phyloP scores from a whole-genome alignment of 805 yeast genomes.

The Sungouiella thailandica region DNA sequence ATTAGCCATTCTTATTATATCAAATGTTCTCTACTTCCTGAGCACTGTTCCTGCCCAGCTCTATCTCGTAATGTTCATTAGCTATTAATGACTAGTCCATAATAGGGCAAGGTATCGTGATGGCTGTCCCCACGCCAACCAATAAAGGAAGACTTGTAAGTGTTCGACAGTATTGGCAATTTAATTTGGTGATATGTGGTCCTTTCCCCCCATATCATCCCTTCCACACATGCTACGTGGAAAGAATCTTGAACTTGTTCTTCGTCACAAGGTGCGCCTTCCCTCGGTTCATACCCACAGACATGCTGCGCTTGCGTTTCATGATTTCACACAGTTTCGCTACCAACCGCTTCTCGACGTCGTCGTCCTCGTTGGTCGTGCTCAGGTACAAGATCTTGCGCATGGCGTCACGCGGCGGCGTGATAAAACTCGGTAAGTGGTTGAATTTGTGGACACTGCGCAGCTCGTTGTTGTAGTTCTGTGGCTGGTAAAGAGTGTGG shows the following conservation, averaged over 20 bases:
- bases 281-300: constrained; percentile 36
- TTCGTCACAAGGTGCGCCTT: constrained; percentile 31
- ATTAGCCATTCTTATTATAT: no score
- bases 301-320: constrained; percentile 30
- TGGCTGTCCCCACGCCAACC: no score
- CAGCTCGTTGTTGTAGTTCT: constrained; percentile 23
- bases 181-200: no score
- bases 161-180: no score
- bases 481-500: constrained; percentile 26
- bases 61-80: no score
- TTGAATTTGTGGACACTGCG: constrained; percentile 27
- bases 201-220: no score
- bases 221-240: no score
- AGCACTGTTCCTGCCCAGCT: no score
- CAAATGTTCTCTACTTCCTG: no score
- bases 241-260: constrained; percentile 22
- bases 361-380: constrained; percentile 15
- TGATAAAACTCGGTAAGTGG: constrained; percentile 27
- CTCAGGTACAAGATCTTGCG: constrained; percentile 19
- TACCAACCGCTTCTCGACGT: constrained; percentile 16
- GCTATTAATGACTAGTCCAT: no score
- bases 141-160: no score
- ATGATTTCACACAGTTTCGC: constrained; percentile 16
- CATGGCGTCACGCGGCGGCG: constrained; percentile 28
- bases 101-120: no score